These are phyloP conservation scores for Aristolochia fimbriata DNA, from an alignment of 164 flowering plant species.

Conservation along the genomic window DNA sequence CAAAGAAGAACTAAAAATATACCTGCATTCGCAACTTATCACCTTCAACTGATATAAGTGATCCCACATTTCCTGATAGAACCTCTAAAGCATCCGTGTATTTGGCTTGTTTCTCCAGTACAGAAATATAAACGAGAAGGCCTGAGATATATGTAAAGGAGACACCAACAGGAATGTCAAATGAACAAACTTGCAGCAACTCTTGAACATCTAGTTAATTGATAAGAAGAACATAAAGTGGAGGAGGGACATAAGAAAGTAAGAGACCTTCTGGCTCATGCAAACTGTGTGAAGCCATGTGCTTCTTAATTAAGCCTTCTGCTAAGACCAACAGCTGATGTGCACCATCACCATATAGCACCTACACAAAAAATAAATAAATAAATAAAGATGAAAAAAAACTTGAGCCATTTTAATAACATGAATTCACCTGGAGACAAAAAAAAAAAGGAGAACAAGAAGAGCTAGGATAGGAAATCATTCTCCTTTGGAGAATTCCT, in stretches of 20 bases:
- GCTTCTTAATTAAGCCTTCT: slow-evolving; percentile 91
- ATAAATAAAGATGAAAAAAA: neutral
- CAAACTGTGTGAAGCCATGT: slow-evolving; percentile 69
- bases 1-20: slow-evolving; percentile 20
- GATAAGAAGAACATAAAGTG: neutral
- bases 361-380: slow-evolving; percentile 33
- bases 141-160: slow-evolving; percentile 37
- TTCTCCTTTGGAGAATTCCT: neutral
- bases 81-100: slow-evolving; percentile 69
- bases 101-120: slow-evolving; percentile 81
- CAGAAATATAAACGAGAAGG: slow-evolving; percentile 68
- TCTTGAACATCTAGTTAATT: neutral
- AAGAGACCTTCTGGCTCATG: slow-evolving; percentile 87
- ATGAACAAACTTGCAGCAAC: neutral
- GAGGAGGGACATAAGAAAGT: slow-evolving; percentile 4
- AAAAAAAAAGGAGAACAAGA: neutral
- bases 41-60: slow-evolving; percentile 66
- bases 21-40: slow-evolving; percentile 89
- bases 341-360: slow-evolving; percentile 61
- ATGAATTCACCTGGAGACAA: neutral
- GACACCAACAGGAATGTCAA: neutral
- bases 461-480: neutral
- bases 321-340: slow-evolving; percentile 64
- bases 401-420: neutral
- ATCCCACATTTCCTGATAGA: slow-evolving; percentile 74